Percentiles rank a stretch among this genome's conserved stretches.
Evolutionary conservation across 805 yeast species (phyloP).

Genomic region (Yamadazyma insecticola): DNA sequence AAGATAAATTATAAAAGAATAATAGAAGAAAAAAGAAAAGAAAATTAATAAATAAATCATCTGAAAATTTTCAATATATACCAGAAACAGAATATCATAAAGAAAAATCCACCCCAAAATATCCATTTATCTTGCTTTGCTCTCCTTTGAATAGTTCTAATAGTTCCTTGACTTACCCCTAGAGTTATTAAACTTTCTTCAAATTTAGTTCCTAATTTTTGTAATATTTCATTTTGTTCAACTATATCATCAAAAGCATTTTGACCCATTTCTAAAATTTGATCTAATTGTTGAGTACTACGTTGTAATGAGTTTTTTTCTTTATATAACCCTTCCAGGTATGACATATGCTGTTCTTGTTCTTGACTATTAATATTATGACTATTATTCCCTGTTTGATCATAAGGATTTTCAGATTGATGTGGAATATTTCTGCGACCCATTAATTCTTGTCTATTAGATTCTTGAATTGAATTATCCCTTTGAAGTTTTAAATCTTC

Average conservation of each 20-base stretch:
- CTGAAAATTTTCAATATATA: conserved; percentile 62
- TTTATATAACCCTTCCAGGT: conserved; percentile 62
- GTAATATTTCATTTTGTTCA: conserved; percentile 73
- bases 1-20: too few species aligned
- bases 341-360: conserved; percentile 24
- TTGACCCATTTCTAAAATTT: conserved; percentile 85
- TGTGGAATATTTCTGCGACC: conserved; percentile 40
- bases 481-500: conserved; percentile 51
- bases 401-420: conserved; percentile 48
- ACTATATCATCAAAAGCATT: conserved; percentile 80
- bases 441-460: conserved; percentile 49
- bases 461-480: conserved; percentile 46
- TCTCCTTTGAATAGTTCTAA: conserved; percentile 70
- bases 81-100: conserved; percentile 64
- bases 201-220: conserved; percentile 58
- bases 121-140: conserved; percentile 84
- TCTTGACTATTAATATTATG: conserved; percentile 18
- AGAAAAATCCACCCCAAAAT: conserved; percentile 68
- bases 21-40: not conserved
- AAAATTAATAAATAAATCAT: conserved; percentile 17
- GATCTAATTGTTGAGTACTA: conserved; percentile 81
- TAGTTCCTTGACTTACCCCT: conserved; percentile 84
- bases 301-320: conserved; percentile 62
- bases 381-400: conserved; percentile 11
- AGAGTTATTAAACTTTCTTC: conserved; percentile 69